Conservation (phyloP, 306 rosid genomes). For the Betula pendula region DNA sequence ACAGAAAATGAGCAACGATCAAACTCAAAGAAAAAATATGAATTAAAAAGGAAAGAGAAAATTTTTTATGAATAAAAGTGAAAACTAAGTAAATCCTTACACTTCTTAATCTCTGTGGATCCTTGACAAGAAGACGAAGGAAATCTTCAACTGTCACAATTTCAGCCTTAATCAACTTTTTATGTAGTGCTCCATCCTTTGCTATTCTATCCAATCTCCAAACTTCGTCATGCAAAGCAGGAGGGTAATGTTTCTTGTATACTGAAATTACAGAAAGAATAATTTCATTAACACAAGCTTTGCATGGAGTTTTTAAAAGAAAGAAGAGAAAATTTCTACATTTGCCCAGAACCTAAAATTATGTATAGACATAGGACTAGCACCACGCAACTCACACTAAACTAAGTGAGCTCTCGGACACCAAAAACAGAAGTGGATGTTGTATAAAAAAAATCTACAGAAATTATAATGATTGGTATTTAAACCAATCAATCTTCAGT, state of each 20-base stretch:
- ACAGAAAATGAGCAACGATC: background rate
- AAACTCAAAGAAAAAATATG: background rate
- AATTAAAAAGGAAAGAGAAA: slow-evolving; percentile 10
- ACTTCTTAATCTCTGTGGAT: slow-evolving; percentile 74
- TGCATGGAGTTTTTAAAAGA: background rate
- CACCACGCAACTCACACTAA: background rate
- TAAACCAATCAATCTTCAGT: background rate
- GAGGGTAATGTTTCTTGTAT: slow-evolving; percentile 91
- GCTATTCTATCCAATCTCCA: slow-evolving; percentile 91
- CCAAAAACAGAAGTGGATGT: background rate
- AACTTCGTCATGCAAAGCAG: slow-evolving; percentile 80
- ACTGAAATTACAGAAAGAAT: slow-evolving; percentile 45
- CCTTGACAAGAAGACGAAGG: slow-evolving; percentile 67
- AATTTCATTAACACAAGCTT: slow-evolving; percentile 11
- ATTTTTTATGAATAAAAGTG: background rate
- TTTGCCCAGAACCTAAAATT: background rate
- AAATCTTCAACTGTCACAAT: slow-evolving; percentile 76
- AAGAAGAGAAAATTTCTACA: background rate
- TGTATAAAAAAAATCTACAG: background rate
- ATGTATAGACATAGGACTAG: background rate
- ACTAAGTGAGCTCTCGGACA: background rate
- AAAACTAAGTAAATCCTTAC: slow-evolving; percentile 43
- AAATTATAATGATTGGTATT: background rate
- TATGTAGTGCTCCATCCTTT: slow-evolving; percentile 89
- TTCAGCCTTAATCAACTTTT: slow-evolving; percentile 56